Conservation (phyloP, 257 asterid genomes). For the Fraxinus excelsior region DNA sequence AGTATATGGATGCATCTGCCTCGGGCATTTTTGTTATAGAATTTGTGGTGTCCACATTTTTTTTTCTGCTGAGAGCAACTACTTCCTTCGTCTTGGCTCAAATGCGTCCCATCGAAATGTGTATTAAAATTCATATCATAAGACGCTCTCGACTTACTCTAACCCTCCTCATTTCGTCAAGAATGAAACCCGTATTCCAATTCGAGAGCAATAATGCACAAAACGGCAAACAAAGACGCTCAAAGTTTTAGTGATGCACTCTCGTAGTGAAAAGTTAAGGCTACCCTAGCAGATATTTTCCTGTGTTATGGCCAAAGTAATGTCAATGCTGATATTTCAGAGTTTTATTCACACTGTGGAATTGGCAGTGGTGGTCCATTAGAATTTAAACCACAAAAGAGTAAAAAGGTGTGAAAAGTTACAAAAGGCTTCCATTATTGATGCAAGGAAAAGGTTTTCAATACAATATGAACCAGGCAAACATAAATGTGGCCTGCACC, state of each 20-base stretch:
- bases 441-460: neutral
- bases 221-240: no score
- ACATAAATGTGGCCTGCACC: neutral
- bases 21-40: constrained; percentile 20
- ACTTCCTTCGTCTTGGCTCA: constrained; percentile 3
- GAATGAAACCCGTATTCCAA: neutral
- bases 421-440: neutral
- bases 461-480: neutral
- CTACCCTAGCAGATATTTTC: no score
- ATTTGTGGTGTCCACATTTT: constrained; percentile 17
- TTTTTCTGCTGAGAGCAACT: constrained; percentile 10
- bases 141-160: neutral
- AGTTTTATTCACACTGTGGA: no score
- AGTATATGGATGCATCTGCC: no score
- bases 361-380: neutral
- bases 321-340: neutral
- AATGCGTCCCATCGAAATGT: neutral
- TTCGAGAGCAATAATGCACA: no score
- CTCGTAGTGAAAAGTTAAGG: no score
- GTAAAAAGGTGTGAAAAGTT: neutral
- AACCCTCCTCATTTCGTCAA: neutral
- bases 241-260: no score
- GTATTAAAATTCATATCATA: neutral
- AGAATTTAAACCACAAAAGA: neutral
- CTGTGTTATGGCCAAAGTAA: neutral